phyloP scores from a whole-genome alignment of 805 yeast species.

The Myxozyma neglecta region DNA sequence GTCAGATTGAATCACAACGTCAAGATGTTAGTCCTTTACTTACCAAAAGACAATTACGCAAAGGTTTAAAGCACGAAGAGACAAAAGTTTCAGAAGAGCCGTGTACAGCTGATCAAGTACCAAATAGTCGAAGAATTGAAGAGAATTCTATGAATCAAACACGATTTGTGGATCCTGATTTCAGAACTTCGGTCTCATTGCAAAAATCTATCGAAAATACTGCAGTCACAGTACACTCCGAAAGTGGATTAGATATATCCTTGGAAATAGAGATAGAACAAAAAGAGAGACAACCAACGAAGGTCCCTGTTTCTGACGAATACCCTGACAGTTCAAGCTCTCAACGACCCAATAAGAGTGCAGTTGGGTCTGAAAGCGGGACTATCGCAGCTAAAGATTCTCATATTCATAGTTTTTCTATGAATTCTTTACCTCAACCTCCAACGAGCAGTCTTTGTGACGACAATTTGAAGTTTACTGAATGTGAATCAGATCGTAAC shows the following conservation, averaged over 20 bases:
- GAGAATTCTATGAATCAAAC: background rate
- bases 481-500: background rate
- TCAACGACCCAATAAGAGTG: too few species aligned
- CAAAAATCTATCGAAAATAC: background rate
- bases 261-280: background rate
- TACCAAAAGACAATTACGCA: background rate
- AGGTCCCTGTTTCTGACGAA: too few species aligned
- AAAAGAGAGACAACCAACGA: too few species aligned
- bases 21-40: background rate
- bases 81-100: background rate
- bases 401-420: background rate
- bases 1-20: background rate
- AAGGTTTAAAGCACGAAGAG: background rate
- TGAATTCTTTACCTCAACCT: background rate
- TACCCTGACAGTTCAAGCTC: too few species aligned
- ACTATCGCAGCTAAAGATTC: too few species aligned
- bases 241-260: background rate
- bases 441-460: background rate
- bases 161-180: too few species aligned
- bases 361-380: too few species aligned
- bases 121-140: background rate
- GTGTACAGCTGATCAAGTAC: background rate
- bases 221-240: background rate
- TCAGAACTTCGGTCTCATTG: too few species aligned
- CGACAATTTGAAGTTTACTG: background rate